Evolutionary conservation across 2,329 filamentous ascomycete species (phyloP), one percentile per base, ranked within the genome.

Genomic region (Aspergillus caelatus): DNA sequence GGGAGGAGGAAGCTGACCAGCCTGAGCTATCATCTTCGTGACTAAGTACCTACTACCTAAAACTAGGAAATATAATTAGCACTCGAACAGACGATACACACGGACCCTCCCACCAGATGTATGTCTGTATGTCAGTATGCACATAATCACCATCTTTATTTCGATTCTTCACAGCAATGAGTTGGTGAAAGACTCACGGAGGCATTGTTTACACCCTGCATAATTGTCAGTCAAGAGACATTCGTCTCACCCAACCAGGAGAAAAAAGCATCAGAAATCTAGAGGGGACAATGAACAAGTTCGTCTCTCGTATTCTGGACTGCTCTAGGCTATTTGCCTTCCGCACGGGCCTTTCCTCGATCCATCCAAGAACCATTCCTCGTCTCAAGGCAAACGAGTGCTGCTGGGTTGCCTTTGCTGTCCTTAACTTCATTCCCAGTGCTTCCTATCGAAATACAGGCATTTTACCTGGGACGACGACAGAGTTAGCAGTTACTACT

Each of bases 271-370:
- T 36, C 12, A 14, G 12, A 5, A 16, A 6, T 6, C 5, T 12
- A 1, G 1, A 34, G 32, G 32, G 30, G 12, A 41, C 36, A 41
- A 41, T 41, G 36, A 41, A 19, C 16, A 7, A 41, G 36, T 41
- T 41, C 36, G 5, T 8, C 36, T 39, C 36, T 41, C 36, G 16
- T 41, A 41, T 41, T 41, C 19, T 41, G 14, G 36, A 41, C 36
- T 54, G 52, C 28, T 41, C 50, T 45, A 57, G 57, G 14, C 61
- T 57, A 61, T 7, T 50, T 34, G 12, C 21, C n/a, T 21, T 14
- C 52, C 30, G 52, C 52, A 54, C 52, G 52, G 52, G 12, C 52
- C 52, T 23, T 54, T 23, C 9, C 36, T 45, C n/a, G 28, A 50
- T 57, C 26, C 16, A 34, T 54, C 52, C 21, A 36, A 36, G 52